Base-by-base conservation (phyloP, 352 stramenopile genomes). In the Elongisporangium anandrum region DNA sequence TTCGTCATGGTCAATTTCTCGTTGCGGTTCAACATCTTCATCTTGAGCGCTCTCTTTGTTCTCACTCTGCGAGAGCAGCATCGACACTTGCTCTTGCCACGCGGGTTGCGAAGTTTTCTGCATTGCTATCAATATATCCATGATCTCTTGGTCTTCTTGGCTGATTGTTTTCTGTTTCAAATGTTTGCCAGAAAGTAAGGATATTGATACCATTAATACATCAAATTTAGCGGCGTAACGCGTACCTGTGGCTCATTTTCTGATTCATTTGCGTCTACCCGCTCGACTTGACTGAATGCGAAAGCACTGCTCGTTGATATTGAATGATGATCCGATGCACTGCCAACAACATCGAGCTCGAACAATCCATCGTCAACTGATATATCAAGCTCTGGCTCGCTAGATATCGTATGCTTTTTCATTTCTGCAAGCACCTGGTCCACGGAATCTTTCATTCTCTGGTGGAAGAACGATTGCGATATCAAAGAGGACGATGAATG, bases 391-490 rank as follows among this genome's bases (percentile, higher is more conserved):
- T 57, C 62, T 22, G 29, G 21, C 13, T 54, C 23, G 19, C 8
- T 53, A 3, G 45, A 8, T 8, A 54, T 56, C 23, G 57, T 4
- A 47, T 73, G 59, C 9, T 68, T 68, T 24, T 73, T 54, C 52
- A 92, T 66, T 26, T 75, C 57, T 12, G 75, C 24, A 23, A 95
- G 65, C 7, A 95, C 76, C 3, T 57, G 41, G n/a, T 80, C 64
- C 8, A 89, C 57, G 10, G 84, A 88, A 9, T 83, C 68, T 62
- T 85, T 71, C 74, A 94, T 89, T 41, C 87, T 88, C n/a, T 88
- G 69, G 5, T 75, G 68, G 49, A 93, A 95, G 73, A 86, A 86
- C 15, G 86, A 94, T 52, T 95, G 86, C 2, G 86, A 94, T 13
- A 95, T 56, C 22, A 90, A 56, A 26, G 79, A 81, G 6, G 77